Evolutionary conservation across 768 basidiomycete species (phyloP).

Genomic region (Boletus vermiculosoides): DNA sequence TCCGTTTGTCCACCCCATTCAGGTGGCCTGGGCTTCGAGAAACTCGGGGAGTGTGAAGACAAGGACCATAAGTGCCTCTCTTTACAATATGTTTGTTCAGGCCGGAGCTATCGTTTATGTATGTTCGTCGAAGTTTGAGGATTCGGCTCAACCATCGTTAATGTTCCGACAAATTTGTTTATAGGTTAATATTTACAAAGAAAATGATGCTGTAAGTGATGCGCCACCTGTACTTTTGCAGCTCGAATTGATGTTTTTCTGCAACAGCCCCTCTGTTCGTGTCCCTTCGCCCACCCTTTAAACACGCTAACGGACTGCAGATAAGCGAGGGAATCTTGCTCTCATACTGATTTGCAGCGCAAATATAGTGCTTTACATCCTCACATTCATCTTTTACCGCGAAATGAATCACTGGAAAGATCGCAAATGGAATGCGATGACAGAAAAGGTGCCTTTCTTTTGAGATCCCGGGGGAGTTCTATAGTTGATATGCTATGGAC

Average conservation of each 20-base stretch:
- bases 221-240: not conserved
- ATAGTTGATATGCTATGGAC: not conserved
- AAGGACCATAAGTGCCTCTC: constrained; percentile 34
- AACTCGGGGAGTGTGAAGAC: constrained; percentile 62
- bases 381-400: constrained; percentile 47
- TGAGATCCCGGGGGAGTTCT: too few relatives aligned
- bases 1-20: constrained; percentile 40
- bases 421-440: constrained; percentile 50
- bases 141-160: not conserved
- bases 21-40: constrained; percentile 57
- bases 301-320: constrained; percentile 26
- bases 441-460: constrained; percentile 37
- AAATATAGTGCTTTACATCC: constrained; percentile 45
- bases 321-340: constrained; percentile 57
- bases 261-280: constrained; percentile 3
- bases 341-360: constrained; percentile 54
- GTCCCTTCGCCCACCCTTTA: not conserved
- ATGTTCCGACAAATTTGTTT: not conserved
- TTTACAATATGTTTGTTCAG: too few relatives aligned
- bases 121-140: too few relatives aligned
- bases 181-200: constrained; percentile 54
- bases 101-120: too few relatives aligned
- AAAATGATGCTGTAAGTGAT: constrained; percentile 44
- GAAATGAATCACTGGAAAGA: constrained; percentile 48
- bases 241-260: not conserved